Conservation (phyloP, 306 rosid genomes). For the Herpetospermum pedunculosum region DNA sequence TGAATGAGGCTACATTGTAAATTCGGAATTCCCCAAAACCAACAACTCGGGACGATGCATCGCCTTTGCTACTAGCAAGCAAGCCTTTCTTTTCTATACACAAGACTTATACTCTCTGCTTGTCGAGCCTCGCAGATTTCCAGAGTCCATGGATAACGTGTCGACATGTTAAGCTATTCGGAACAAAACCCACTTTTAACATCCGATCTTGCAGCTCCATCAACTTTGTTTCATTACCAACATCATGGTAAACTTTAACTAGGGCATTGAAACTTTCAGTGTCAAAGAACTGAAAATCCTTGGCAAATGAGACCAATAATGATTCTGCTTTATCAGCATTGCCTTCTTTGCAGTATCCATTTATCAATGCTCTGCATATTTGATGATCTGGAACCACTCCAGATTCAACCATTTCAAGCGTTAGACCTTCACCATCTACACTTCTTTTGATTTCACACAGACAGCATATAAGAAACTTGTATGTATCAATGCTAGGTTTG, state of each 20-base stretch:
- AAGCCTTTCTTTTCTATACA: neutral
- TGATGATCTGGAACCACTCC: slow-evolving; percentile 43
- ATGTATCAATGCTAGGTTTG: slow-evolving; percentile 31
- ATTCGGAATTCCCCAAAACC: neutral
- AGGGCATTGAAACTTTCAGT: slow-evolving; percentile 61
- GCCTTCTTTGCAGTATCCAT: slow-evolving; percentile 52
- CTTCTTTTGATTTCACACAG: slow-evolving; percentile 38
- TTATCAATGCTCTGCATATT: slow-evolving; percentile 39
- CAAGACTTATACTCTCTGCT: neutral
- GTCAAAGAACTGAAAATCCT: slow-evolving; percentile 46
- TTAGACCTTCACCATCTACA: slow-evolving; percentile 39
- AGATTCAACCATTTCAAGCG: slow-evolving; percentile 51
- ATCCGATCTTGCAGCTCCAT: slow-evolving; percentile 67
- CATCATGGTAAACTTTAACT: slow-evolving; percentile 35
- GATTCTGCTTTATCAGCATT: slow-evolving; percentile 49
- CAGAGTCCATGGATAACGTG: slow-evolving; percentile 53
- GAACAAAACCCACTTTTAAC: slow-evolving; percentile 51
- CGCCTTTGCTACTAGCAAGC: neutral
- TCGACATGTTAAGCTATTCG: slow-evolving; percentile 55
- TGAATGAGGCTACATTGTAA: neutral
- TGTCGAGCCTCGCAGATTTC: slow-evolving; percentile 20
- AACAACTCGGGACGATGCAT: neutral
- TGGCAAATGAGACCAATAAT: slow-evolving; percentile 41
- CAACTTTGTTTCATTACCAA: slow-evolving; percentile 41
- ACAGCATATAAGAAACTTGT: slow-evolving; percentile 39